Evolutionary conservation across 2,329 filamentous ascomycete species (phyloP).

Genomic region (Neocucurbitaria cava): DNA sequence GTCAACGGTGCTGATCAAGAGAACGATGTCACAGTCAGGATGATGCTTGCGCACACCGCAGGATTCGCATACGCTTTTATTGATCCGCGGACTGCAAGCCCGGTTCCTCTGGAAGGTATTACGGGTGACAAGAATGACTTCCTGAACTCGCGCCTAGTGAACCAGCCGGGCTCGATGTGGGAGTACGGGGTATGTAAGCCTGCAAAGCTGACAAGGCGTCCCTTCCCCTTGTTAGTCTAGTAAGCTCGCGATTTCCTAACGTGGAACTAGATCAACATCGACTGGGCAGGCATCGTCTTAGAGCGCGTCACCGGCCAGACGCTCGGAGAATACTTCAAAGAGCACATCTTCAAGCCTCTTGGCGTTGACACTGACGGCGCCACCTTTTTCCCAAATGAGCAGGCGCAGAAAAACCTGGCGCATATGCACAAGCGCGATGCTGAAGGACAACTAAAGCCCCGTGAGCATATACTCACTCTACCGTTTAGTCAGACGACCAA

Average conservation of each 20-base stretch:
- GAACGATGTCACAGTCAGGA: slow-evolving; percentile 57
- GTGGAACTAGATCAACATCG: slow-evolving; percentile 54
- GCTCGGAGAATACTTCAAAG: slow-evolving; percentile 56
- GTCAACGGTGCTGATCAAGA: slow-evolving; percentile 48
- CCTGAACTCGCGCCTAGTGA: slow-evolving; percentile 60
- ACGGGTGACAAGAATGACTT: slow-evolving; percentile 61
- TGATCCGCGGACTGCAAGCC: slow-evolving; percentile 53
- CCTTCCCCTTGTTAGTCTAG: not conserved
- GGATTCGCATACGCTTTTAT: slow-evolving; percentile 59
- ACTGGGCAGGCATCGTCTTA: slow-evolving; percentile 59
- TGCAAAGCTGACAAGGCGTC: not conserved
- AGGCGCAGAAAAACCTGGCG: slow-evolving; percentile 63
- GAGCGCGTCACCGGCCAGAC: slow-evolving; percentile 53
- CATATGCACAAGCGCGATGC: slow-evolving; percentile 62
- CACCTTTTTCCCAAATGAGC: slow-evolving; percentile 63
- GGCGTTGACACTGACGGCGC: slow-evolving; percentile 54
- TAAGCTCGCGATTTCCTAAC: not conserved
- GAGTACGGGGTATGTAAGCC: slow-evolving; percentile 59
- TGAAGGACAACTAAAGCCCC: slow-evolving; percentile 47
- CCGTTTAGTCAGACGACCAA: slow-evolving; percentile 55
- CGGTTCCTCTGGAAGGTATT: slow-evolving; percentile 64
- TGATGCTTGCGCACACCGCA: slow-evolving; percentile 60
- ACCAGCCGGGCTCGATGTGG: slow-evolving; percentile 69
- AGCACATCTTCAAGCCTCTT: slow-evolving; percentile 56
- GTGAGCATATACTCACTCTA: slow-evolving; percentile 60